These are phyloP conservation scores for Corrigiola litoralis DNA, from an alignment of 179 eudicot species.

Conservation along the genomic window DNA sequence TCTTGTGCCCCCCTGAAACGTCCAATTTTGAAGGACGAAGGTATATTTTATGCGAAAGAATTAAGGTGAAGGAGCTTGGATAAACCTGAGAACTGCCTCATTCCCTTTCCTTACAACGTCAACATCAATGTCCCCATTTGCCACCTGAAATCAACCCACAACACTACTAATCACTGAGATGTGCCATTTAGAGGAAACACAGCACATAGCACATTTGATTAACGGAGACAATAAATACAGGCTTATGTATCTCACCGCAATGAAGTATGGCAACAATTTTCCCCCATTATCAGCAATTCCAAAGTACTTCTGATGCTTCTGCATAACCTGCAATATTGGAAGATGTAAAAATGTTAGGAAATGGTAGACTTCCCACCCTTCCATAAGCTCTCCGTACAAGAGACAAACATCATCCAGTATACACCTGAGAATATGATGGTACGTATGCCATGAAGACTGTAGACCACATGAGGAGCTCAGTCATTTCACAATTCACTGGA, in stretches of 20 bases:
- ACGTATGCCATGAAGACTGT: too few relatives aligned
- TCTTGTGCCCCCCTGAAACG: too few relatives aligned
- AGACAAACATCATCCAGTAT: not conserved
- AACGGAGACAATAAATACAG: constrained; percentile 5
- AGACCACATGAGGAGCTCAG: too few relatives aligned
- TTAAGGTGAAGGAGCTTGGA: not conserved
- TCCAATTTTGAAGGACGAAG: too few relatives aligned
- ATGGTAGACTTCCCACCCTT: not conserved
- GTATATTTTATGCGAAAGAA: not conserved
- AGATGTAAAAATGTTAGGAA: constrained; percentile 3
- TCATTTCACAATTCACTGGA: too few relatives aligned
- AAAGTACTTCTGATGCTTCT: constrained; percentile 98
- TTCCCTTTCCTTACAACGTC: constrained; percentile 82
- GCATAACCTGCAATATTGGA: constrained; percentile 76
- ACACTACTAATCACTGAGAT: not conserved
- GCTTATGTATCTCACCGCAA: constrained; percentile 58
- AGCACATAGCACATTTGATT: not conserved
- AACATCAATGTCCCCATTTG: constrained; percentile 85
- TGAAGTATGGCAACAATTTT: constrained; percentile 73
- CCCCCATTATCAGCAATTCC: constrained; percentile 64
- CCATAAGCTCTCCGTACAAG: not conserved
- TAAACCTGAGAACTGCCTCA: constrained; percentile 96
- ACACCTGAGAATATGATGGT: not conserved
- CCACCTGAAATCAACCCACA: constrained; percentile 50
- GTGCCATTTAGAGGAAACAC: not conserved